phyloP scores from a whole-genome alignment of 176 grass and related monocot genomes.

The Paspalum notatum region DNA sequence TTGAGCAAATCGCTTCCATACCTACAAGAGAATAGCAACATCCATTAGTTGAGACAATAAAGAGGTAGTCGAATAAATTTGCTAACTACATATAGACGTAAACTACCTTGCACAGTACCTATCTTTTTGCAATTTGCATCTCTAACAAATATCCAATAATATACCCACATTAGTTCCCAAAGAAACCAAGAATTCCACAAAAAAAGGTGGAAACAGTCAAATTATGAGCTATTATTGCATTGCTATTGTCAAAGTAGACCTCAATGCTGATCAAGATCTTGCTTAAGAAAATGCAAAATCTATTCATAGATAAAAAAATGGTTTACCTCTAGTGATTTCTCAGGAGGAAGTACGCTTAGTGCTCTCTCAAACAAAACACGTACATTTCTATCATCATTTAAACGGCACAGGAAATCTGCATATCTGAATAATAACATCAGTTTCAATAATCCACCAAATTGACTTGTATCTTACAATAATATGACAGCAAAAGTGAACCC shows the following conservation, averaged over 20 bases:
- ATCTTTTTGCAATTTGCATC: slow-evolving; percentile 26
- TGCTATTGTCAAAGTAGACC: not conserved
- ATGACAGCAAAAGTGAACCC: slow-evolving; percentile 6
- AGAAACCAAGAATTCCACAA: not conserved
- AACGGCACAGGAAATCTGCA: slow-evolving; percentile 84
- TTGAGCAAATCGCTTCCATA: slow-evolving; percentile 84
- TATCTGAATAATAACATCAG: slow-evolving; percentile 66
- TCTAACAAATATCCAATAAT: slow-evolving; percentile 30
- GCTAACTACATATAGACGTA: not conserved
- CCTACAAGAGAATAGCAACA: slow-evolving; percentile 56
- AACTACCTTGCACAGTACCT: not conserved
- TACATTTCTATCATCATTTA: slow-evolving; percentile 99
- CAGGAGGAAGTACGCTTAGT: slow-evolving; percentile 87
- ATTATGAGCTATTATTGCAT: slow-evolving; percentile 13
- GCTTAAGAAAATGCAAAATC: slow-evolving; percentile 20
- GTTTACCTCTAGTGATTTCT: slow-evolving; percentile 85
- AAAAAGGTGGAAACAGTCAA: slow-evolving; percentile 12
- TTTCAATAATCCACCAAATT: slow-evolving; percentile 28
- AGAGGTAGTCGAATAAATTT: slow-evolving; percentile 29
- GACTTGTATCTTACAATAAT: slow-evolving; percentile 14
- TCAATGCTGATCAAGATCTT: not conserved
- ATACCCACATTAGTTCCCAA: slow-evolving; percentile 1
- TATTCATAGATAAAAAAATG: not conserved
- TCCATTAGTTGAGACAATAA: slow-evolving; percentile 40
- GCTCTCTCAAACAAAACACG: slow-evolving; percentile 95